These are phyloP conservation scores for Monosporozyma unispora DNA, from an alignment of 805 yeast species.

Conservation along the genomic window DNA sequence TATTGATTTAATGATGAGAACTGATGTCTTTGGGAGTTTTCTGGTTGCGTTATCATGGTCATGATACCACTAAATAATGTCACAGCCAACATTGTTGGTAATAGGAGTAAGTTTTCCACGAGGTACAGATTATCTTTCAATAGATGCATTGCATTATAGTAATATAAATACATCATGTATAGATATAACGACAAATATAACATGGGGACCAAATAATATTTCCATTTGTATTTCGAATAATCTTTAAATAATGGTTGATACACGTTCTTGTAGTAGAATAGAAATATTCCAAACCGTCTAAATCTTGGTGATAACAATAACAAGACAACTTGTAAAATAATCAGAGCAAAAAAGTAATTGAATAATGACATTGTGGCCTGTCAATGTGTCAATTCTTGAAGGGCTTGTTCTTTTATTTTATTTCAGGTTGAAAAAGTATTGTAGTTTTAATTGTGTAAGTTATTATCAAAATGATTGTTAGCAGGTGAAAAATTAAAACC, in stretches of 20 bases:
- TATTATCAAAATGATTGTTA: not conserved
- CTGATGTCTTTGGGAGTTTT: conserved; percentile 5
- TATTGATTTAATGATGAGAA: conserved; percentile 14
- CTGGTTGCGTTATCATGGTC: conserved; percentile 17
- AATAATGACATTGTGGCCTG: not conserved
- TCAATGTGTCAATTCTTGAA: not conserved
- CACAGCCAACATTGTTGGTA: conserved; percentile 16
- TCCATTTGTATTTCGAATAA: conserved; percentile 17
- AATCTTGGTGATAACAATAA: conserved; percentile 23
- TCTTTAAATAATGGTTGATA: conserved; percentile 23
- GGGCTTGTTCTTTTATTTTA: too few species aligned
- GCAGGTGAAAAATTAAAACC: not conserved
- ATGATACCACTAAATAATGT: conserved; percentile 16
- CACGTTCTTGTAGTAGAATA: conserved; percentile 18
- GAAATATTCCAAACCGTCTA: conserved; percentile 14
- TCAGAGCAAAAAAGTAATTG: not conserved
- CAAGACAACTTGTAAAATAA: conserved; percentile 11
- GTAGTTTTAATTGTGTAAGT: not conserved
- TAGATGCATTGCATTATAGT: conserved; percentile 9
- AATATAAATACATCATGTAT: conserved; percentile 14
- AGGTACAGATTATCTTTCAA: conserved; percentile 7
- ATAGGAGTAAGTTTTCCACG: conserved; percentile 14
- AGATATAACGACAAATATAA: conserved; percentile 21
- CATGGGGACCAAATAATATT: conserved; percentile 23
- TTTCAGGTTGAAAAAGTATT: too few species aligned